These are phyloP conservation scores for Macrolepiota dolichaula DNA, from an alignment of 768 basidiomycete species.

Conservation along the genomic window DNA sequence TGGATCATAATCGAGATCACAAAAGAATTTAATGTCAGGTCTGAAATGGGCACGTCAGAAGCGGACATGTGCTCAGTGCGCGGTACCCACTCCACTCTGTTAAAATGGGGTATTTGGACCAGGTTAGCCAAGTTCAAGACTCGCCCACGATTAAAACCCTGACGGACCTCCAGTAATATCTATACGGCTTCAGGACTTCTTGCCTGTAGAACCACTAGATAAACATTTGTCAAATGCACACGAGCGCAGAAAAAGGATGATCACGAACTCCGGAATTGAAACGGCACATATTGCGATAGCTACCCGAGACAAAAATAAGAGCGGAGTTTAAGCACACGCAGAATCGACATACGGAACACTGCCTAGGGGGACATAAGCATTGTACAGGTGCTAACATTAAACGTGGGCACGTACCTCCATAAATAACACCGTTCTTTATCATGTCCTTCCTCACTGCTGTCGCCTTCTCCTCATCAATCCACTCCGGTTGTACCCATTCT, in stretches of 20 bases:
- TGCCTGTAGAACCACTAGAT: constrained; percentile 83
- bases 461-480: constrained; percentile 76
- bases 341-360: constrained; percentile 63
- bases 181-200: constrained; percentile 72
- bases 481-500: constrained; percentile 80
- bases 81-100: constrained; percentile 43
- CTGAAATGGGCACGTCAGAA: constrained; percentile 29
- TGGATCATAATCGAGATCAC: constrained; percentile 84
- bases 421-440: constrained; percentile 63
- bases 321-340: neutral
- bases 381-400: neutral
- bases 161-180: constrained; percentile 77
- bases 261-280: constrained; percentile 87
- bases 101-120: constrained; percentile 3
- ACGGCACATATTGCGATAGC: constrained; percentile 96
- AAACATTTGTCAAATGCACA: neutral
- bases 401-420: constrained; percentile 49
- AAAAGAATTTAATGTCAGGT: constrained; percentile 85
- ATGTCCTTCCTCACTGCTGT: constrained; percentile 61
- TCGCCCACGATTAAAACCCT: neutral
- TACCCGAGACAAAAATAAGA: constrained; percentile 14
- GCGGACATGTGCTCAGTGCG: neutral
- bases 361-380: constrained; percentile 35
- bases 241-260: neutral
- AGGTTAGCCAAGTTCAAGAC: neutral